Base-by-base conservation (phyloP, 179 eudicot species). In the Gypsophila paniculata region DNA sequence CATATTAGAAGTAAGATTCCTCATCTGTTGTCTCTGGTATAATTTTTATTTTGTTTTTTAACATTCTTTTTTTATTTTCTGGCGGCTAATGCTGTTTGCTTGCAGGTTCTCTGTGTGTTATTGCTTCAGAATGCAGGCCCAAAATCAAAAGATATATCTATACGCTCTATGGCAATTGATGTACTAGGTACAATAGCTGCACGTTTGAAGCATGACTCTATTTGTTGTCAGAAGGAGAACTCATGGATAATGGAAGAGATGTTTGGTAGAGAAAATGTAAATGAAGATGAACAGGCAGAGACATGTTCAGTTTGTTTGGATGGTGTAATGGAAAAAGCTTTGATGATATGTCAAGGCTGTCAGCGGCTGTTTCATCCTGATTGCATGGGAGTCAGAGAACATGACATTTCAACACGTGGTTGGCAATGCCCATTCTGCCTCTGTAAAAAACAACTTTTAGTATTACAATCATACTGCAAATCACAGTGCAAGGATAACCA, bases 121-220 rank as follows among this genome's bases (percentile, higher is more conserved):
- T 87, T 94, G 72, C 97, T 94, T 74, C 97, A 94, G 81, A 94
- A 94, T 86, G 96, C 95, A 76, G 99, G 99, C 74, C 85, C 85
- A 70, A 91, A 94, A 77, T 90, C 96, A 44, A 94, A 94, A 79
- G 99, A 94, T 84, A 77, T 78, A 23, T 81, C 88, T 72, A 85
- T 88, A 69, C 94, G 99, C 26, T 81, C 93, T 6, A 80, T 86
- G 87, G 97, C 97, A 69, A 94, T 92, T 78, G 99, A 94, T 73
- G 82, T 94, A 74, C 93, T 94, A 74, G 99, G 99, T 57, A 88
- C 91, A 54, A 83, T 94, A 80, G 99, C 96, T 74, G 97, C 95
- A 44, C 85, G 97, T 76, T 82, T 94, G 80, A 94, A 94, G 82
- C 90, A 80, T 54, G 99, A 94, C 80, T 86, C 93, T 74, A 92